Evolutionary conservation across 768 basidiomycete genomes (phyloP).

Genomic region (Phlebiopsis gigantea): DNA sequence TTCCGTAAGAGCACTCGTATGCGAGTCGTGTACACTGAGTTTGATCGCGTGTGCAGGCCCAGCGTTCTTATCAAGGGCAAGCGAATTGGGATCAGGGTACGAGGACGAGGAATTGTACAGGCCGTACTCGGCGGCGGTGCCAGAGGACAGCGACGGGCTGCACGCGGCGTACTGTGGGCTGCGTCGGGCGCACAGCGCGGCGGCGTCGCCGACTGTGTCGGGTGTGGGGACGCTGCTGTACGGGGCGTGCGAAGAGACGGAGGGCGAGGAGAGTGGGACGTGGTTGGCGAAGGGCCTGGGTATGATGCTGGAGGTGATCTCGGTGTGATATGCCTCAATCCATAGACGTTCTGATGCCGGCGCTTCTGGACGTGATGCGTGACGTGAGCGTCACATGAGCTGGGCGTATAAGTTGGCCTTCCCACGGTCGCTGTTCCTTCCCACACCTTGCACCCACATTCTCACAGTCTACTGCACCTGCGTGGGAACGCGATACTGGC

Average conservation of each 20-base stretch:
- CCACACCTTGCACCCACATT: slow-evolving; percentile 13
- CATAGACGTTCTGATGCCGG: slow-evolving; percentile 2
- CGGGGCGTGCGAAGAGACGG: slow-evolving; percentile 10
- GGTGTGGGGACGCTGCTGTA: slow-evolving; percentile 10
- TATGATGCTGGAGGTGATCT: slow-evolving; percentile 15
- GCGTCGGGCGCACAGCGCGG: slow-evolving; percentile 29
- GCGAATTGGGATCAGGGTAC: neutral
- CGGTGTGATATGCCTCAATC: neutral
- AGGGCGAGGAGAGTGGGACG: slow-evolving; percentile 8
- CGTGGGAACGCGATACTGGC: slow-evolving; percentile 13
- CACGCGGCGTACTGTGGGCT: slow-evolving; percentile 29
- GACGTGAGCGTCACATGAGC: slow-evolving; percentile 2
- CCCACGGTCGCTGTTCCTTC: slow-evolving; percentile 11
- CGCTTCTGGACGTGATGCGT: slow-evolving; percentile 1
- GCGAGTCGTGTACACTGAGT: neutral
- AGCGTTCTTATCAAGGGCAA: slow-evolving; percentile 6
- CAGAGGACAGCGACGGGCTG: slow-evolving; percentile 33
- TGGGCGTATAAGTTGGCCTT: slow-evolving; percentile 10
- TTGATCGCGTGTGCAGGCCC: slow-evolving; percentile 1
- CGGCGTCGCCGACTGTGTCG: slow-evolving; percentile 5
- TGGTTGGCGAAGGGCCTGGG: slow-evolving; percentile 21
- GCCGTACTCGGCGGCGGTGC: slow-evolving; percentile 31
- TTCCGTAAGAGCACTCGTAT: slow-evolving; percentile 22
- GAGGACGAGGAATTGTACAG: slow-evolving; percentile 26
- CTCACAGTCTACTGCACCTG: slow-evolving; percentile 13